Base-by-base conservation (phyloP, 441 rosid genomes). In the Syzygium malaccense region DNA sequence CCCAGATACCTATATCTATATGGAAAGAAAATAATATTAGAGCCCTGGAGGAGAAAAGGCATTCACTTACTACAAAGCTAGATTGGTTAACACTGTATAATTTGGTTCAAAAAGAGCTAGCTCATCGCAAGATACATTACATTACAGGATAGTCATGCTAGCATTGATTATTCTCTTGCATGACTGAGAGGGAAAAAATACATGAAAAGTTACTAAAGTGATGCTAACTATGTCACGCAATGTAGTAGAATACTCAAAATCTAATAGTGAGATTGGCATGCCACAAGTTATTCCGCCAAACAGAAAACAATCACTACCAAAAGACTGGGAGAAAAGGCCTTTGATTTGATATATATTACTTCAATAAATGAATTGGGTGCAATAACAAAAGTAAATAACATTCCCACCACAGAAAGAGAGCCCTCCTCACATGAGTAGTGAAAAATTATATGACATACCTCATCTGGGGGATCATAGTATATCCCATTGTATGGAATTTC, bases 401-500 rank as follows among this genome's bases (percentile, higher is more conserved):
- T 75, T 75, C 83, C 51, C 83, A 75, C 83, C 83, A 41, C 28
- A 25, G 9, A 25, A 75, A 41, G 51, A 75, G 83, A 75, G n/a
- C 10, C 83, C 83, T 41, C 80, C 51, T 75, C 83, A 41, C 20
- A 71, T 4, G 14, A 71, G 28, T 33, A 71, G 80, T 10, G 48
- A 68, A 68, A 68, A 68, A 19, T 71, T 10, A 33, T 37, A 71
- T 19, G 75, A 32, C 75, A 54, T 93, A 97, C 99, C 98, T 97
- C 98, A 91, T 94, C 94, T 37, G 97, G 96, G 66, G 99, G 99
- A 92, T 98, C 99, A 88, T 98, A 98, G 94, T 97, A 98, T 89
- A 98, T 94, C 87, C 99, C 99, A 91, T 93, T 93, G 92, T 95
- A 98, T 71, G 99, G 98, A 88, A 98, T 96, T 93, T 96, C 99